Base-by-base conservation (phyloP, 164 flowering plant genomes). In the Vitis rotundifolia region DNA sequence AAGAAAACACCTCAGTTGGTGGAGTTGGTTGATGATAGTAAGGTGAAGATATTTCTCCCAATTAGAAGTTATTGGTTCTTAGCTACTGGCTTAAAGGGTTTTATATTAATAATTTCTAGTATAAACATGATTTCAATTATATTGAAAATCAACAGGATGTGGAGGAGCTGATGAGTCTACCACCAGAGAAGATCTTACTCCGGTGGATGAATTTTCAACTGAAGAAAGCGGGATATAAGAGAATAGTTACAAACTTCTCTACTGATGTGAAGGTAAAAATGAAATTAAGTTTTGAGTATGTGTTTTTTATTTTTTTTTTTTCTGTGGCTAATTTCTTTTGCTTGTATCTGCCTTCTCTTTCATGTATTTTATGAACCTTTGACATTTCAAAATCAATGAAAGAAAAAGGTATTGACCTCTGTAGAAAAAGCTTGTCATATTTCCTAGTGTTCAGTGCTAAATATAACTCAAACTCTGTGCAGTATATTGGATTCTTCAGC, bases 1-100 rank as follows among this genome's bases (percentile, higher is more conserved):
- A 91, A 79, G 84, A 93, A 91, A 74, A 93, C 97, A 73, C 98
- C 98, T 61, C 96, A 93, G 76, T 68, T 93, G 73, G 84, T 91
- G 65, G 94, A 93, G 84, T 76, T 93, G 80, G 89, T 93, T 75
- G 98, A 82, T 82, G 97, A 90, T 72, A 82, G 88, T 68, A 79
- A 84, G 94, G 98, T 91, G 72, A 75, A 65, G 7, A 49, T 62
- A 22, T 0, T 16, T 6, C 15, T 49, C 29, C 8, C 31, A 13
- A 13, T 57, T 12, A 47, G 37, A 50, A 12, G 19, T 54, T 8
- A 22, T 9, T 6, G 10, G 28, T 69, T 74, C 56, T 44, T 22
- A 22, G 48, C 7, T n/a, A 8, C 10, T 19, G 29, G 18, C 63
- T 12, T 61, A 3, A 31, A 11, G 31, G 47, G 12, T 49, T 53